A percentile compares a stretch with the other conserved stretches of the same genome.
phyloP scores from a whole-genome alignment of 2,329 filamentous ascomycete genomes.

The Torrubiellomyces zombiae region DNA sequence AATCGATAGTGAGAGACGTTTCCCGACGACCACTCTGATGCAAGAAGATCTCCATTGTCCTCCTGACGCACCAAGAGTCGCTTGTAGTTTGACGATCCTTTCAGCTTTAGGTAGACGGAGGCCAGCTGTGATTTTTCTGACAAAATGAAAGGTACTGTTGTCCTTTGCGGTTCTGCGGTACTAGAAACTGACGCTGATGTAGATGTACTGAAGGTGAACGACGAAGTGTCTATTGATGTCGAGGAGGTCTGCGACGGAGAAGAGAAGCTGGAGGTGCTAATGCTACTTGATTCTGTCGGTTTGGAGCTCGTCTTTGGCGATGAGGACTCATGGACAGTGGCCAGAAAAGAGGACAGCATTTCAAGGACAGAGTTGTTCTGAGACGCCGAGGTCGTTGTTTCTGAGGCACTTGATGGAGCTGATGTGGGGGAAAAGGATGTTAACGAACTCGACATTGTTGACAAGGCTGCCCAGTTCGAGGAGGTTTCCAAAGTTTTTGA shows the following conservation, averaged over 20 bases:
- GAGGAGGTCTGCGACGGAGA: too few relatives aligned
- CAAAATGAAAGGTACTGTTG: conserved; percentile 4
- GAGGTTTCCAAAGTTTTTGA: too few relatives aligned
- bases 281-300: too few relatives aligned
- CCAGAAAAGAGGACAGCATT: too few relatives aligned
- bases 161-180: background rate
- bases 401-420: background rate
- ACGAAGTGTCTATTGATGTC: background rate
- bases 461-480: too few relatives aligned
- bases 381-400: background rate
- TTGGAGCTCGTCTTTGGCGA: background rate
- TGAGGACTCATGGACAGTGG: background rate
- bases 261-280: too few relatives aligned
- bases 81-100: conserved; percentile 1
- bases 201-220: background rate
- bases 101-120: conserved; percentile 3
- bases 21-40: conserved; percentile 4
- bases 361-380: background rate
- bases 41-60: conserved; percentile 6
- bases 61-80: conserved; percentile 10
- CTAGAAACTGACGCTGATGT: too few relatives aligned
- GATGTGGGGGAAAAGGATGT: background rate
- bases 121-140: conserved; percentile 7
- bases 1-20: conserved; percentile 3
- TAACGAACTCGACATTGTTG: too few relatives aligned